Evolutionary conservation across 371 early-diverging fungal genomes (phyloP).

Genomic region (Apophysomyces trapeziformis): DNA sequence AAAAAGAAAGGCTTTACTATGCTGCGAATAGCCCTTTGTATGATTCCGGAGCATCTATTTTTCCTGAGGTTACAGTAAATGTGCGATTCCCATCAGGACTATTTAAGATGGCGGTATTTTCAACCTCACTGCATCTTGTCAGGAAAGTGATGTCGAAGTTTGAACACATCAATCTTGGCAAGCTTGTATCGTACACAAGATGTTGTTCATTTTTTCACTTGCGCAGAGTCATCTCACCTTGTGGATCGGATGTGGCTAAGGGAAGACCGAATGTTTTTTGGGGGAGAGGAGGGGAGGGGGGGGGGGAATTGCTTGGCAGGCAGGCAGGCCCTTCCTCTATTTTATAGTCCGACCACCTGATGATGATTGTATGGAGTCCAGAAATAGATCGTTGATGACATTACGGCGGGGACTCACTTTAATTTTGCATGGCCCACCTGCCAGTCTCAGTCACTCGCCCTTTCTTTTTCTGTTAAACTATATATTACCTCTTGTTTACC

Average conservation of each 20-base stretch:
- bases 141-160: no score
- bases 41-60: no score
- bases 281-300: not conserved
- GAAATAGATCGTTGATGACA: not conserved
- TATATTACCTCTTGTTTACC: conserved; percentile 5
- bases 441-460: not conserved
- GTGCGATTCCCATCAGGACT: not conserved
- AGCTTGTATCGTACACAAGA: not conserved
- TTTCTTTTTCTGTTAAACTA: not conserved
- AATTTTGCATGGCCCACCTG: not conserved
- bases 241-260: not conserved
- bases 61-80: no score
- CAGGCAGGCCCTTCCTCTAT: not conserved
- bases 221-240: not conserved
- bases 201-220: not conserved
- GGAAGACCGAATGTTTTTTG: not conserved
- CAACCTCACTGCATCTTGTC: conserved; percentile 1
- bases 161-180: no score
- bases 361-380: not conserved
- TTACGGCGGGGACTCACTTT: not conserved
- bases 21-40: no score
- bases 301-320: not conserved
- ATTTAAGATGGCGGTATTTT: not conserved
- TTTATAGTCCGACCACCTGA: not conserved
- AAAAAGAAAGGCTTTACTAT: no score